phyloP scores from a whole-genome alignment of 1,284 basidiomycete species.

The Naganishia sp. region DNA sequence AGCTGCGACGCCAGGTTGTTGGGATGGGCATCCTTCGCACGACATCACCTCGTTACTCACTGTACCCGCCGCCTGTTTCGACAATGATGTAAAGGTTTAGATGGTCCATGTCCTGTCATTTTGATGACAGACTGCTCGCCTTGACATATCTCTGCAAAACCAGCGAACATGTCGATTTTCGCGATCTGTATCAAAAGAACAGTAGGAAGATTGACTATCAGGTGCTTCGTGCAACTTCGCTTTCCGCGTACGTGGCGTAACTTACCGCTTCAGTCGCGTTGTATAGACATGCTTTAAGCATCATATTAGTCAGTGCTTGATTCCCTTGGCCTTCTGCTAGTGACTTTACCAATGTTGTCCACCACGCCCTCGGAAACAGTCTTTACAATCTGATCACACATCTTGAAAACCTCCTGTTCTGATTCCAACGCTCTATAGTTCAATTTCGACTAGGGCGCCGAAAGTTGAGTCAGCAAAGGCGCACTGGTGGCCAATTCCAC shows the following conservation, averaged over 20 bases:
- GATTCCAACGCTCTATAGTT: conserved; percentile 43
- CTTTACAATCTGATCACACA: conserved; percentile 79
- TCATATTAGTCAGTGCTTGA: background rate
- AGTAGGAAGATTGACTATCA: too few species aligned
- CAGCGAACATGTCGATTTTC: conserved; percentile 78
- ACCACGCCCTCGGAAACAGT: conserved; percentile 68
- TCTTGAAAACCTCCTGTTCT: conserved; percentile 60
- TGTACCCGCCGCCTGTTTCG: conserved; percentile 3
- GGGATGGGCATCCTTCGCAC: too few species aligned
- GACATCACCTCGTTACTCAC: background rate
- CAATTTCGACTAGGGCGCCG: conserved; percentile 36
- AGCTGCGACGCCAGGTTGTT: conserved; percentile 56
- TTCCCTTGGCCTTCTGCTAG: too few species aligned
- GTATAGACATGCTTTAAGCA: conserved; percentile 64
- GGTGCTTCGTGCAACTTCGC: too few species aligned
- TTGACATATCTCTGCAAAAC: conserved; percentile 77
- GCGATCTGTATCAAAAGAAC: conserved; percentile 61
- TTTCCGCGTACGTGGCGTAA: background rate
- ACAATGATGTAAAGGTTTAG: too few species aligned
- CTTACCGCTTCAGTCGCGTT: conserved; percentile 81
- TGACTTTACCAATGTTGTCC: conserved; percentile 58
- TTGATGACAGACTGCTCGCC: conserved; percentile 56
- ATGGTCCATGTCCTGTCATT: background rate
- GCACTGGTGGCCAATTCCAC: too few species aligned
- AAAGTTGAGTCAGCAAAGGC: background rate